Percentiles rank a stretch among this genome's conserved stretches.
phyloP scores from a whole-genome alignment of 257 asterid genomes.

The Solanum chaucha region DNA sequence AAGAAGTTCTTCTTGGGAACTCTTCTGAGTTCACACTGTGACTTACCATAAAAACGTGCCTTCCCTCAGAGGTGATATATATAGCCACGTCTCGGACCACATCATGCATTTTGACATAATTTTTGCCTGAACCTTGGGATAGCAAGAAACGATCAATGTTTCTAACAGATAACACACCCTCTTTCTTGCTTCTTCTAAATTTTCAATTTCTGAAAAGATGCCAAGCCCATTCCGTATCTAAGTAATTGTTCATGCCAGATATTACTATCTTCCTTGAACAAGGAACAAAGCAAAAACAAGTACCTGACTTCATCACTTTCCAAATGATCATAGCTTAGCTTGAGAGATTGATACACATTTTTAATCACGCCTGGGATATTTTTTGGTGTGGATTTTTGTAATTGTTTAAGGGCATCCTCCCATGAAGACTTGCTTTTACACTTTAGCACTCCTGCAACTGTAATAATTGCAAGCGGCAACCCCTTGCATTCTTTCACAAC shows the following conservation, averaged over 20 bases:
- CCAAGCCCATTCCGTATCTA: background rate
- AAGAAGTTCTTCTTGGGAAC: background rate
- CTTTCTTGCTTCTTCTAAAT: constrained; percentile 2
- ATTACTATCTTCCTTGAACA: constrained; percentile 8
- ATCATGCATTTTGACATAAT: constrained; percentile 4
- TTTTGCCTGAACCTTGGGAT: background rate
- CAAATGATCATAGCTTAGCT: constrained; percentile 12
- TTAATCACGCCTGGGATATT: background rate
- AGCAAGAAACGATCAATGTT: background rate
- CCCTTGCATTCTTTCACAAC: constrained; percentile 14
- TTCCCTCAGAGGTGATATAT: background rate
- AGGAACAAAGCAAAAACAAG: constrained; percentile 13
- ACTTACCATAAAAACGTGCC: background rate
- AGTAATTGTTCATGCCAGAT: constrained; percentile 8
- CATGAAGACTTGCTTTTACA: background rate
- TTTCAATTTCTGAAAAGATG: background rate
- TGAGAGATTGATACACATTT: constrained; percentile 5
- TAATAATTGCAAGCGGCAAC: constrained; percentile 17
- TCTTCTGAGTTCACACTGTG: background rate
- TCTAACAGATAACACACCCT: background rate
- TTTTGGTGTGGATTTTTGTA: background rate
- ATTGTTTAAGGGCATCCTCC: constrained; percentile 10
- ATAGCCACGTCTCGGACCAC: constrained; percentile 4
- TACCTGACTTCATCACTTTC: constrained; percentile 8
- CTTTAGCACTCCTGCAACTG: constrained; percentile 12